phyloP scores from a whole-genome alignment of 225 moss, liverwort and hornwort genomes.

The Asterella californica region DNA sequence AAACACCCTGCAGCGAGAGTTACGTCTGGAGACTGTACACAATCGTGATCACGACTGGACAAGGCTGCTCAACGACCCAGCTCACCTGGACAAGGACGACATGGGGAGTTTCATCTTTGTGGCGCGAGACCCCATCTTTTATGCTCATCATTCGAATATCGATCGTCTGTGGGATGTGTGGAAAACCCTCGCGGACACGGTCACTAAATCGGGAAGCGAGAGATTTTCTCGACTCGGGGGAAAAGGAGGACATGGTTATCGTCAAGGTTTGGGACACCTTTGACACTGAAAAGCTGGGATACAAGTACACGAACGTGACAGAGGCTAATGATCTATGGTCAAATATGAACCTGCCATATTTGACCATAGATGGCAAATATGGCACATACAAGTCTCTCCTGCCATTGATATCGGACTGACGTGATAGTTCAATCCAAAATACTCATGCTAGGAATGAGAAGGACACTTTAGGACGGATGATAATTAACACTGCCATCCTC shows the following conservation, averaged over 20 bases:
- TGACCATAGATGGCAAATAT: too few relatives aligned
- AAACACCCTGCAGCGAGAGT: constrained; percentile 15
- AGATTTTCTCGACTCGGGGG: neutral
- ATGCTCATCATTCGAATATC: too few relatives aligned
- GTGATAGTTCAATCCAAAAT: too few relatives aligned
- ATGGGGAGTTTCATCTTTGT: constrained; percentile 4
- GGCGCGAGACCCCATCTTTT: neutral
- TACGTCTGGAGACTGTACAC: neutral
- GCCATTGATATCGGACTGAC: too few relatives aligned
- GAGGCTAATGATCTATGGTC: constrained; percentile 38
- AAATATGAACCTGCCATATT: constrained; percentile 24
- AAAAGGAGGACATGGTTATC: neutral
- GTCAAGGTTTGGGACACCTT: neutral
- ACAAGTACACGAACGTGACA: neutral
- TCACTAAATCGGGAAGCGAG: constrained; percentile 16
- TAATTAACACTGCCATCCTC: too few relatives aligned
- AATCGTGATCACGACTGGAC: constrained; percentile 33
- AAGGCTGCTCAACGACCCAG: too few relatives aligned
- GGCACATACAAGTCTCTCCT: too few relatives aligned
- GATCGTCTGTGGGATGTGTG: constrained; percentile 6
- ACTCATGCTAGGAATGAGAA: too few relatives aligned
- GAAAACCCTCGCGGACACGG: constrained; percentile 15
- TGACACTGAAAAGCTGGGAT: neutral
- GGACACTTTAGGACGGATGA: too few relatives aligned
- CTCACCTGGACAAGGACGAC: constrained; percentile 38